Percentiles rank a stretch among this genome's conserved stretches.
Evolutionary conservation across 2,329 filamentous ascomycete species (phyloP).

Genomic region (Monosporascus sp.): DNA sequence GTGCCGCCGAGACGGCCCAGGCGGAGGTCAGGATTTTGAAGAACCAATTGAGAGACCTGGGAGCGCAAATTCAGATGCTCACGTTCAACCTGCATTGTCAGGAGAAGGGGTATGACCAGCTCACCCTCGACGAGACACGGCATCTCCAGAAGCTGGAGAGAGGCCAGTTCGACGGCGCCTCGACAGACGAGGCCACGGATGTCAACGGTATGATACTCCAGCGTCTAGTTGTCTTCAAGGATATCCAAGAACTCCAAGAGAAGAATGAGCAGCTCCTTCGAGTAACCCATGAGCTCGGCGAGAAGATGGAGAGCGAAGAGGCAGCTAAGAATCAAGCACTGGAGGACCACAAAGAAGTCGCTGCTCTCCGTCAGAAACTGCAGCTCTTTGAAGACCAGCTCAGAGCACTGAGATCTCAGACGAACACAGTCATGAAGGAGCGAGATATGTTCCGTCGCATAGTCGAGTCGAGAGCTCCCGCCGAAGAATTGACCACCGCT

Average conservation of each 20-base stretch:
- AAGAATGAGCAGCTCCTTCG: slow-evolving; percentile 83
- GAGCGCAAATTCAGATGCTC: slow-evolving; percentile 84
- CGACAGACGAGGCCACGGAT: slow-evolving; percentile 69
- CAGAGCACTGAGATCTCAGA: slow-evolving; percentile 72
- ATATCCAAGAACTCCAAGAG: slow-evolving; percentile 75
- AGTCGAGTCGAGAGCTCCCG: slow-evolving; percentile 64
- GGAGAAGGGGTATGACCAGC: slow-evolving; percentile 69
- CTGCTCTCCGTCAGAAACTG: slow-evolving; percentile 66
- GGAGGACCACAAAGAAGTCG: slow-evolving; percentile 66
- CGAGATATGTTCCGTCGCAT: slow-evolving; percentile 97
- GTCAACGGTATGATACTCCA: slow-evolving; percentile 87
- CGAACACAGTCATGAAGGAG: slow-evolving; percentile 91
- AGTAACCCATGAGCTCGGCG: slow-evolving; percentile 77
- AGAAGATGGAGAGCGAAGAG: slow-evolving; percentile 88
- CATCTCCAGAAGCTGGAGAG: slow-evolving; percentile 74
- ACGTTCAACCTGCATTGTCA: slow-evolving; percentile 80
- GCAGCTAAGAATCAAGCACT: slow-evolving; percentile 62
- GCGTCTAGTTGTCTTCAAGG: slow-evolving; percentile 83
- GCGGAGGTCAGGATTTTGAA: slow-evolving; percentile 74
- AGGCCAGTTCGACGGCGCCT: slow-evolving; percentile 67
- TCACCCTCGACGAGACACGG: slow-evolving; percentile 65
- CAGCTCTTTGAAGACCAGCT: slow-evolving; percentile 78
- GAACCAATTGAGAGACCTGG: slow-evolving; percentile 83
- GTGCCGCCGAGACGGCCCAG: slow-evolving; percentile 58
- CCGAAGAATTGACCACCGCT: slow-evolving; percentile 59